Evolutionary conservation across 805 yeast species (phyloP).

Genomic region (Isabelozyma rhagii): DNA sequence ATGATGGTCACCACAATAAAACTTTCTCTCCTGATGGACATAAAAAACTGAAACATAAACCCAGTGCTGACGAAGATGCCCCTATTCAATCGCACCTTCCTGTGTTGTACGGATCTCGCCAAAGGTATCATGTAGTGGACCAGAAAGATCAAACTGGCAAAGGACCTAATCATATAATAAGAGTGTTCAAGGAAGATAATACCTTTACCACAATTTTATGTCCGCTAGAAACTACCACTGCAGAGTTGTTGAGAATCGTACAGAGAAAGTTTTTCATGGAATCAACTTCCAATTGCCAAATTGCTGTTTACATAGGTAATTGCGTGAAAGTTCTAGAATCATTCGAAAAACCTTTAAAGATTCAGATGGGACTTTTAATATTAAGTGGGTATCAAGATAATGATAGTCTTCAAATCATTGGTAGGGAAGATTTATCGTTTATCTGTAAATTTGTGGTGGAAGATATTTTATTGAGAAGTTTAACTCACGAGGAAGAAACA

Average conservation of each 20-base stretch:
- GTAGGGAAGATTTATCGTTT: conserved; percentile 79
- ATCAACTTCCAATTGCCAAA: conserved; percentile 66
- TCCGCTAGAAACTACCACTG: conserved; percentile 71
- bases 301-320: conserved; percentile 74
- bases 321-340: conserved; percentile 68
- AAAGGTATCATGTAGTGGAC: conserved; percentile 12
- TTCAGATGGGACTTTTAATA: conserved; percentile 69
- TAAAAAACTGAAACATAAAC: not conserved
- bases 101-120: conserved; percentile 29
- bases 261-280: conserved; percentile 77
- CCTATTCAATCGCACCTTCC: conserved; percentile 18
- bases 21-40: not conserved
- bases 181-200: conserved; percentile 81
- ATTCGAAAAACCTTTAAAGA: conserved; percentile 71
- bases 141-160: conserved; percentile 10
- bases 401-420: conserved; percentile 76
- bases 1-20: not conserved
- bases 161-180: conserved; percentile 48
- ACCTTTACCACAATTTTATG: conserved; percentile 82
- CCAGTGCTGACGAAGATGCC: not conserved
- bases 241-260: conserved; percentile 66
- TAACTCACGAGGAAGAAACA: conserved; percentile 70
- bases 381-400: conserved; percentile 75
- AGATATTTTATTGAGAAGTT: conserved; percentile 55
- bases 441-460: conserved; percentile 77